Evolutionary conservation across 2,329 filamentous ascomycete species (phyloP).

Genomic region (Colletotrichum tropicicola): DNA sequence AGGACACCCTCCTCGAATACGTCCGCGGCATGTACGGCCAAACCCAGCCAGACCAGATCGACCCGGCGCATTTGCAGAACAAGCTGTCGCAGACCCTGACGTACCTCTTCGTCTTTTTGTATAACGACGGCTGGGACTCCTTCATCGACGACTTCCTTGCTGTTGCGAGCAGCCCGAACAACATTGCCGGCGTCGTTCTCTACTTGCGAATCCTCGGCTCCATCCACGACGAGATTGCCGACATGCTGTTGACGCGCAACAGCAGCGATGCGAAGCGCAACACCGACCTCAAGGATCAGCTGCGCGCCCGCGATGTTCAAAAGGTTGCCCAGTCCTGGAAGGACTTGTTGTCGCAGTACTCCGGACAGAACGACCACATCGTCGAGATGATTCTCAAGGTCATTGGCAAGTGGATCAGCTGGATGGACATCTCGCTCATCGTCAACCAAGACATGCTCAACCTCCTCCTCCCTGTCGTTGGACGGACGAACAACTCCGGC

Average conservation of each 20-base stretch:
- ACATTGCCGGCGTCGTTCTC: conserved; percentile 76
- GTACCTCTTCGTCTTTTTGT: conserved; percentile 88
- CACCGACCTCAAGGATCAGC: conserved; percentile 88
- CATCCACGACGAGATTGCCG: conserved; percentile 96
- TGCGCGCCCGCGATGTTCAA: conserved; percentile 85
- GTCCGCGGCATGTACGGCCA: conserved; percentile 78
- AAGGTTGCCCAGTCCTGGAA: conserved; percentile 93
- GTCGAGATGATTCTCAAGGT: conserved; percentile 90
- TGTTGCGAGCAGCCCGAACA: conserved; percentile 72
- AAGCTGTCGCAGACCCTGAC: conserved; percentile 97
- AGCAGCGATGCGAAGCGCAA: conserved; percentile 84
- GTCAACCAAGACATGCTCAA: conserved; percentile 90
- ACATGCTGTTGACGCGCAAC: conserved; percentile 84
- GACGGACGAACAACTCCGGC: conserved; percentile 71
- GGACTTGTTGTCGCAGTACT: conserved; percentile 84
- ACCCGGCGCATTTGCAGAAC: conserved; percentile 86
- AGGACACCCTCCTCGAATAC: conserved; percentile 84
- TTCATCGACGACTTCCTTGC: conserved; percentile 92
- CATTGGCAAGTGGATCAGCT: conserved; percentile 98
- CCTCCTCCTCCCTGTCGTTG: conserved; percentile 86
- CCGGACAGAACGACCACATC: conserved; percentile 73
- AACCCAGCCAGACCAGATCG: conserved; percentile 64
- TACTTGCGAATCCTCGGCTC: conserved; percentile 90
- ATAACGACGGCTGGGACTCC: conserved; percentile 84
- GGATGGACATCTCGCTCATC: conserved; percentile 95